phyloP scores from a whole-genome alignment of 768 basidiomycete species.

The Gautieria morchelliformis region DNA sequence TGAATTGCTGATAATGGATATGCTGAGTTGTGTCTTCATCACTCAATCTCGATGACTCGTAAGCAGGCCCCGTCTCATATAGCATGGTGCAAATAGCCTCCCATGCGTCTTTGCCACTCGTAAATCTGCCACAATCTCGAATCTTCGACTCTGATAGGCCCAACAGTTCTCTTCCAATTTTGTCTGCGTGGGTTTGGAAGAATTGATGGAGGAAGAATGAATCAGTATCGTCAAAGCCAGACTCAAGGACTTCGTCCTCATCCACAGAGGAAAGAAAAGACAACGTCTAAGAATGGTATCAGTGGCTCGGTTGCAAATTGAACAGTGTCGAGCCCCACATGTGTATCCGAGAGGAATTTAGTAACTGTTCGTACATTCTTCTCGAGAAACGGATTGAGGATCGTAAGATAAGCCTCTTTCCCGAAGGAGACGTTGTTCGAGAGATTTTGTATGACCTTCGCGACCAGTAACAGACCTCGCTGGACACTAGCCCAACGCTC shows the following conservation, averaged over 20 bases:
- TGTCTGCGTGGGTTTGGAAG: constrained; percentile 76
- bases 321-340: constrained; percentile 33
- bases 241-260: constrained; percentile 60
- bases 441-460: constrained; percentile 86
- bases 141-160: background rate
- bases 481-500: constrained; percentile 34
- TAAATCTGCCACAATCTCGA: constrained; percentile 30
- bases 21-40: constrained; percentile 36
- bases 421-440: constrained; percentile 93
- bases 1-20: constrained; percentile 56
- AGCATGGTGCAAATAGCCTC: constrained; percentile 69
- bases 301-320: background rate
- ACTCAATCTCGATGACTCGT: constrained; percentile 39
- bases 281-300: background rate
- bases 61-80: constrained; percentile 65
- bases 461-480: constrained; percentile 78
- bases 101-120: constrained; percentile 73
- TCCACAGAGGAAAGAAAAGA: constrained; percentile 11
- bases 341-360: constrained; percentile 65
- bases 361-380: constrained; percentile 66
- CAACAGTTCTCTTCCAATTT: constrained; percentile 78
- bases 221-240: constrained; percentile 76
- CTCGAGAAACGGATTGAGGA: constrained; percentile 65
- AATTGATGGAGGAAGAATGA: constrained; percentile 75
- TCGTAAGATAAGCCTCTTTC: constrained; percentile 80